Evolutionary conservation across 108 stramenopile genomes (phyloP).

Genomic region (Schizochytrium sp.): DNA sequence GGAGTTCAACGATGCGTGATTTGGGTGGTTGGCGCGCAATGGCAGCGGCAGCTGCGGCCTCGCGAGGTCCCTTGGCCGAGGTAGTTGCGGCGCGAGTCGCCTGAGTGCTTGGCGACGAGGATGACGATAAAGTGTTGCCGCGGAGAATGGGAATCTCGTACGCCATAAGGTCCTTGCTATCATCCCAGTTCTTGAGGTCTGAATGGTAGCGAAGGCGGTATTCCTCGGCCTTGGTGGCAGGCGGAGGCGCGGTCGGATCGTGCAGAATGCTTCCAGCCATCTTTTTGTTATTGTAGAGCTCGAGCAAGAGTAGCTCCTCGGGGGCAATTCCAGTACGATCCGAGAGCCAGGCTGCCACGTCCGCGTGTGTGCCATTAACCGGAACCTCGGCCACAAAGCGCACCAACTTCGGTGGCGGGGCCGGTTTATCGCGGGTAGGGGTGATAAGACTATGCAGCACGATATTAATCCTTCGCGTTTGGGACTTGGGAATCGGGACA

Average conservation of each 20-base stretch:
- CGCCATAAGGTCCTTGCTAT: neutral
- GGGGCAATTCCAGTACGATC: neutral
- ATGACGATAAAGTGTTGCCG: neutral
- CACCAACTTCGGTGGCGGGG: neutral
- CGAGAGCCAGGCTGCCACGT: neutral
- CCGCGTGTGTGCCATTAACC: neutral
- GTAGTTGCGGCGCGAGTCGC: neutral
- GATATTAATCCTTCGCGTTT: slow-evolving; percentile 32
- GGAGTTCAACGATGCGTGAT: neutral
- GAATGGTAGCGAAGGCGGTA: neutral
- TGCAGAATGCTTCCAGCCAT: neutral
- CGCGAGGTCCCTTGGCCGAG: neutral
- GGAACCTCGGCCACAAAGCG: neutral
- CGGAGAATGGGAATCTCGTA: neutral
- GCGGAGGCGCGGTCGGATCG: neutral
- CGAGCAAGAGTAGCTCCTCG: neutral
- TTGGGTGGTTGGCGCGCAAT: neutral
- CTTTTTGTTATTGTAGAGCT: neutral
- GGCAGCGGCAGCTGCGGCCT: neutral
- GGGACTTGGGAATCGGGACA: slow-evolving; percentile 56
- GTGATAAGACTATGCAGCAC: neutral
- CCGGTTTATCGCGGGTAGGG: neutral
- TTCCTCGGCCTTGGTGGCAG: neutral
- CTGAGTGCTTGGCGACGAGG: no score
- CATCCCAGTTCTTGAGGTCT: neutral